Conservation (phyloP, 2,329 filamentous ascomycete species). For the Neofusicoccum sp. region DNA sequence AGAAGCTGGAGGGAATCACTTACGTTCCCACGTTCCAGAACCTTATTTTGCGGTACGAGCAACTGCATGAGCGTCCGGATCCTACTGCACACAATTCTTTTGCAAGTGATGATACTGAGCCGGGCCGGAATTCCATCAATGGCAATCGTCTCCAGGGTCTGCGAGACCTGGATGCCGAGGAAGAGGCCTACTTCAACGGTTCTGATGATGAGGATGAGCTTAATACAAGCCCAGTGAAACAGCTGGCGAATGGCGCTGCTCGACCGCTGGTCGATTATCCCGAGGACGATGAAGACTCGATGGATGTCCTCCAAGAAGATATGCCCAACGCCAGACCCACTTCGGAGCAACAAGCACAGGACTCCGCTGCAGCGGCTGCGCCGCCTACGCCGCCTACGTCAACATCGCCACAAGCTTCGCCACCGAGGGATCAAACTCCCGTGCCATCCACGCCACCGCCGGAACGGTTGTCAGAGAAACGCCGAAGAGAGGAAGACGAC, state of each 20-base stretch:
- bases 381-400: conserved; percentile 14
- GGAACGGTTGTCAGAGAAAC: conserved; percentile 84
- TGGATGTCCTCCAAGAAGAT: conserved; percentile 49
- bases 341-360: conserved; percentile 1
- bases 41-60: conserved; percentile 76
- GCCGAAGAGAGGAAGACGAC: conserved; percentile 88
- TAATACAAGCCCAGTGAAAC: conserved; percentile 31
- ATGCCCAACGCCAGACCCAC: background rate
- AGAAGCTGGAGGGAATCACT: conserved; percentile 72
- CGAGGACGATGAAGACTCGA: conserved; percentile 78
- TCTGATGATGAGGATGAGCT: conserved; percentile 80
- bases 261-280: conserved; percentile 85
- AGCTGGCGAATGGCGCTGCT: conserved; percentile 60
- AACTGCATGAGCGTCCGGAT: conserved; percentile 65
- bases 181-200: conserved; percentile 93
- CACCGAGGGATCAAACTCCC: conserved; percentile 3
- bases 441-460: conserved; percentile 44
- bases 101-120: conserved; percentile 70
- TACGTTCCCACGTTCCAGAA: conserved; percentile 85
- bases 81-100: conserved; percentile 62
- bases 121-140: conserved; percentile 51
- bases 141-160: conserved; percentile 68
- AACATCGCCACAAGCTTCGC: conserved; percentile 18
- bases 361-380: background rate
- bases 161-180: conserved; percentile 80